Percentiles rank a stretch among this genome's conserved stretches.
These are phyloP conservation scores for Coemansia nantahalensis DNA, from an alignment of 192 early-diverging fungal species.

Conservation along the genomic window DNA sequence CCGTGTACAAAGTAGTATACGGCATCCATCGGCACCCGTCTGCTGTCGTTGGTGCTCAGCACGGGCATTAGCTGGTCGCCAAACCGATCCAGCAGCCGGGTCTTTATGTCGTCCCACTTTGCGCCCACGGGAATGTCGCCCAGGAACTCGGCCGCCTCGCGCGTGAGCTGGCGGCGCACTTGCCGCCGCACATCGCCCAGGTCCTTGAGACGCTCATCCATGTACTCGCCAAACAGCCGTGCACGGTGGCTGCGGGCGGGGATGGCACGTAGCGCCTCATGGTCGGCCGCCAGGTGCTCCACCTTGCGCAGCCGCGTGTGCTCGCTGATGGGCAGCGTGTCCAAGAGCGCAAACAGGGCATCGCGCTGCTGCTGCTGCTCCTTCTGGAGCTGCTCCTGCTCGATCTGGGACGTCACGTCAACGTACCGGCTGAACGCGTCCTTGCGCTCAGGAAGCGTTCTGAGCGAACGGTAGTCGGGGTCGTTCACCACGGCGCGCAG, in stretches of 20 bases:
- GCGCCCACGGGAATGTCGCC: slow-evolving; percentile 7
- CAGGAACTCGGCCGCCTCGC: slow-evolving; percentile 35
- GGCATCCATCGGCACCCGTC: slow-evolving; percentile 15
- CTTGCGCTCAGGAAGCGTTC: slow-evolving; percentile 78
- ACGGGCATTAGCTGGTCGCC: slow-evolving; percentile 34
- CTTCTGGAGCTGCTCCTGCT: slow-evolving; percentile 19
- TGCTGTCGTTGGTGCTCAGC: slow-evolving; percentile 13
- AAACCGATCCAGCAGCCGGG: slow-evolving; percentile 19
- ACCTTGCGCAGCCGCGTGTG: slow-evolving; percentile 55
- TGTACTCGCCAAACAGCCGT: slow-evolving; percentile 69
- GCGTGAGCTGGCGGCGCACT: slow-evolving; percentile 60
- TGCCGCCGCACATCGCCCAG: slow-evolving; percentile 66
- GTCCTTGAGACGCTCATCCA: slow-evolving; percentile 60
- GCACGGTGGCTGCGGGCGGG: slow-evolving; percentile 59
- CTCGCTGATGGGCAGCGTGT: slow-evolving; percentile 53
- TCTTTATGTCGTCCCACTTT: slow-evolving; percentile 27
- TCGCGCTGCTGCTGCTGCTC: slow-evolving; percentile 49
- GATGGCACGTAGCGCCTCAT: slow-evolving; percentile 63
- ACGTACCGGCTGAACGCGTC: slow-evolving; percentile 74
- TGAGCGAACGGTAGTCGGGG: slow-evolving; percentile 80
- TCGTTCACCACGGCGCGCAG: slow-evolving; percentile 82
- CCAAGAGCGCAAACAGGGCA: slow-evolving; percentile 57
- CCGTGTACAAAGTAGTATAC: slow-evolving; percentile 7
- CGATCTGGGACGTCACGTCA: slow-evolving; percentile 54
- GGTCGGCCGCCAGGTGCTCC: slow-evolving; percentile 56